Evolutionary conservation across 2,329 filamentous ascomycete genomes (phyloP), one percentile per base, ranked within the genome.

Genomic region (Fusarium ambrosium): DNA sequence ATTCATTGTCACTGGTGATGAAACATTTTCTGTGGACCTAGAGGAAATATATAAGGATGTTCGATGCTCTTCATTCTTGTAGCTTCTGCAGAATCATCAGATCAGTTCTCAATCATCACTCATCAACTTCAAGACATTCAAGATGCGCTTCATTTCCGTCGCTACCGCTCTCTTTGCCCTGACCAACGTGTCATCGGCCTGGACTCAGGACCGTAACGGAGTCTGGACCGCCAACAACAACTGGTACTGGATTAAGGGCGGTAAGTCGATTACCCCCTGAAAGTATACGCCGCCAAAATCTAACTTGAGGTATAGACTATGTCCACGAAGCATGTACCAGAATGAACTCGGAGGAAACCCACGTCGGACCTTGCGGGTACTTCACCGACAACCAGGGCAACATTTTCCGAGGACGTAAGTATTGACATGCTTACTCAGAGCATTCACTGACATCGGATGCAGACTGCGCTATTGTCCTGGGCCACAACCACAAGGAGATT

Each of bases 211-310:
- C 11, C 6, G 11, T 6, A 60, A 68, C 24, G 61, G 61, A 59
- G 66, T 68, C 32, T 68, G 66, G 66, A 59, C 51, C 5, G 66
- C 66, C 14, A 68, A 68, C 22, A 68, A 68, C 51, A 64, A 68
- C 51, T 64, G 41, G 39, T 60, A 68, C 22, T 68, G 66, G 66
- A 68, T 68, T 9, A 22, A 24, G n/a, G 61, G 61, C 24, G 61
- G 66, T 60, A 34, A 59, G 61, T 59, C 2, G 8, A 56, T 24
- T 32, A 14, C 18, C 9, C 10, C 27, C 3, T 24, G 22, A 41
- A 41, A 1, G 3, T 4, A 32, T 32, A 2, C 11, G 20, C 4
- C 5, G 11, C 7, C 20, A 27, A n/a, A 39, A 27, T 45, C 59
- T 63, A 13, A 67, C 59, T 16, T 18, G 5, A 58, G 24, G 14